A percentile compares a stretch with the other conserved stretches of the same genome.
Conservation (phyloP, 2,329 filamentous ascomycete species). For the Leptodontidium sp. region DNA sequence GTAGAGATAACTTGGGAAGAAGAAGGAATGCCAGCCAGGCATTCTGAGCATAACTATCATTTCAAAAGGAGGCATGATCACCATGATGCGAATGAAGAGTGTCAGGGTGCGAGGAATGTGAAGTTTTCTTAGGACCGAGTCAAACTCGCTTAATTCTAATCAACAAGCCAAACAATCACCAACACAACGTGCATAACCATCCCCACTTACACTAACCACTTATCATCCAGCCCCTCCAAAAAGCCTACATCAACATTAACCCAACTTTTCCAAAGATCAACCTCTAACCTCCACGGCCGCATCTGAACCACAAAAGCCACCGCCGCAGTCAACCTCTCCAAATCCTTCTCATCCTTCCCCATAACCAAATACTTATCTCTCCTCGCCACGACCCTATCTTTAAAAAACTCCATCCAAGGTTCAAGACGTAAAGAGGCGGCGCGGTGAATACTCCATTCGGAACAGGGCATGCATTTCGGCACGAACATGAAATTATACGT, state of each 20-base stretch:
- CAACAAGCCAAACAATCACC: neutral
- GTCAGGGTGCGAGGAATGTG: neutral
- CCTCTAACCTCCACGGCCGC: slow-evolving; percentile 57
- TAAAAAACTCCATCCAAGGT: slow-evolving; percentile 44
- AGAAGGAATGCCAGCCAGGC: neutral
- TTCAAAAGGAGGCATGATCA: neutral
- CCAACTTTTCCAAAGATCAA: slow-evolving; percentile 61
- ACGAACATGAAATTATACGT: slow-evolving; percentile 51
- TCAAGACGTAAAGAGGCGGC: slow-evolving; percentile 40
- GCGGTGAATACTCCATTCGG: slow-evolving; percentile 55
- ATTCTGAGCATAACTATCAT: neutral
- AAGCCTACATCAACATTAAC: slow-evolving; percentile 56
- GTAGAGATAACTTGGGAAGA: neutral
- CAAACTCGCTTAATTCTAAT: neutral
- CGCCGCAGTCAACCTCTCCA: slow-evolving; percentile 50
- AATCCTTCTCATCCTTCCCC: slow-evolving; percentile 52
- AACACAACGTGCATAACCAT: too few species aligned
- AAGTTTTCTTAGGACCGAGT: neutral
- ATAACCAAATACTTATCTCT: slow-evolving; percentile 57
- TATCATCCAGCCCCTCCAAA: slow-evolving; percentile 51
- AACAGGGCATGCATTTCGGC: slow-evolving; percentile 53
- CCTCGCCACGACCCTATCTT: slow-evolving; percentile 50
- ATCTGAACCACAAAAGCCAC: slow-evolving; percentile 57
- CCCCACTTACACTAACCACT: slow-evolving; percentile 23
- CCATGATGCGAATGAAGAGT: neutral